Evolutionary conservation across 768 basidiomycete genomes (phyloP).

Genomic region (Boletus rubescentipes): DNA sequence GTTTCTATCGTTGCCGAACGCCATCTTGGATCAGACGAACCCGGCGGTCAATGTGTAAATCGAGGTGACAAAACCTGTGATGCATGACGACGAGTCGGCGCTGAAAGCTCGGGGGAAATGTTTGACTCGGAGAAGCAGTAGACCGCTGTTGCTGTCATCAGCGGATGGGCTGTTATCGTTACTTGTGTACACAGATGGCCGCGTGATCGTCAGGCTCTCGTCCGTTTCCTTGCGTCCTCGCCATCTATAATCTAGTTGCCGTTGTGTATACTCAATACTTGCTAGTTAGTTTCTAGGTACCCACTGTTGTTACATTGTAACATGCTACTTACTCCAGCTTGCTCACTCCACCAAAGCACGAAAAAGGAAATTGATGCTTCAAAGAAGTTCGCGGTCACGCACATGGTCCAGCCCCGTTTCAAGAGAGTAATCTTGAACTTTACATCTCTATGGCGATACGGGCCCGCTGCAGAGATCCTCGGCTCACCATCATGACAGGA

Average conservation of each 20-base stretch:
- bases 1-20: neutral
- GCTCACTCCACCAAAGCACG: too few species aligned
- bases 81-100: neutral
- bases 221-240: neutral
- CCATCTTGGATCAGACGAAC: neutral
- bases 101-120: neutral
- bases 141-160: neutral
- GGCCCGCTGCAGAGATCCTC: slow-evolving; percentile 4
- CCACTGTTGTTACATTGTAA: too few species aligned
- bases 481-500: slow-evolving; percentile 8
- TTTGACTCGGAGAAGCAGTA: neutral
- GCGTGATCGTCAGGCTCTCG: neutral
- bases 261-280: neutral
- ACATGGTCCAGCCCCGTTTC: too few species aligned
- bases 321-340: too few species aligned
- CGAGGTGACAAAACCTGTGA: neutral
- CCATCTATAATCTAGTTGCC: neutral
- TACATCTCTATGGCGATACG: neutral
- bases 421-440: neutral
- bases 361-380: too few species aligned
- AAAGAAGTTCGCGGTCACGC: too few species aligned
- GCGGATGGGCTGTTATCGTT: neutral
- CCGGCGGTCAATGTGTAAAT: neutral
- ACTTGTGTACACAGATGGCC: too few species aligned
- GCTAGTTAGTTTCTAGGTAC: too few species aligned